A percentile compares a stretch with the other conserved stretches of the same genome.
Conservation (phyloP, 2,329 filamentous ascomycete genomes). For the Neoarthrinium moseri region DNA sequence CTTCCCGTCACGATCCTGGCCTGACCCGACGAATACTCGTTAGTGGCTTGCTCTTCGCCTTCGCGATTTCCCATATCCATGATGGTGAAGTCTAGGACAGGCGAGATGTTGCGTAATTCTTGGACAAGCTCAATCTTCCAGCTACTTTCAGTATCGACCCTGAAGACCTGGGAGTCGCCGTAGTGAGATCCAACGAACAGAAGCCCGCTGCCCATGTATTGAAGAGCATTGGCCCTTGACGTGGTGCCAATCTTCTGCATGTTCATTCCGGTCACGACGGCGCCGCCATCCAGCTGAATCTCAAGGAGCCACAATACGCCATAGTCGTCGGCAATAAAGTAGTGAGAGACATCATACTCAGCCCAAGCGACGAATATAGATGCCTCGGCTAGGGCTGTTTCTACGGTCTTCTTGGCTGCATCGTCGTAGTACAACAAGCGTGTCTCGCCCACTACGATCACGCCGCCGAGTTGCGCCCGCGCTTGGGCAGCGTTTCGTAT, state of each 20-base stretch:
- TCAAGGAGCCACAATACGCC: slow-evolving; percentile 83
- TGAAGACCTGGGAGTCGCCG: slow-evolving; percentile 82
- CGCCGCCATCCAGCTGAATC: slow-evolving; percentile 60
- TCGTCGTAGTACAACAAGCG: slow-evolving; percentile 84
- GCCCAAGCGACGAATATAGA: slow-evolving; percentile 93
- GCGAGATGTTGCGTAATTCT: slow-evolving; percentile 79
- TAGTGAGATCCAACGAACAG: slow-evolving; percentile 91
- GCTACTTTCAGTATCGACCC: slow-evolving; percentile 40
- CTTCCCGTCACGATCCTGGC: slow-evolving; percentile 91
- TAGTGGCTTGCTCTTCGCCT: slow-evolving; percentile 70
- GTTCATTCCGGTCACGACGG: slow-evolving; percentile 70
- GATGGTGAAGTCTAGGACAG: slow-evolving; percentile 88
- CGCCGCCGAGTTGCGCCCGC: slow-evolving; percentile 63
- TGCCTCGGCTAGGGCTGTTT: slow-evolving; percentile 66
- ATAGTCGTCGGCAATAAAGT: slow-evolving; percentile 90
- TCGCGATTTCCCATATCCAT: slow-evolving; percentile 94
- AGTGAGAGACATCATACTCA: slow-evolving; percentile 75
- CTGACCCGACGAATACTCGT: slow-evolving; percentile 93
- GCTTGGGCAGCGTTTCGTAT: slow-evolving; percentile 52
- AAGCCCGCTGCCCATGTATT: slow-evolving; percentile 71
- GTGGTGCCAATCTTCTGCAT: slow-evolving; percentile 65
- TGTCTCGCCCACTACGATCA: slow-evolving; percentile 77
- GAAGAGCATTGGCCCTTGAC: slow-evolving; percentile 73
- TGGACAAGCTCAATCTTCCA: slow-evolving; percentile 58
- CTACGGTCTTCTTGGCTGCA: slow-evolving; percentile 64